These are phyloP conservation scores for Chalciporus pseudorubinellus DNA, from an alignment of 768 basidiomycete genomes.

Conservation along the genomic window DNA sequence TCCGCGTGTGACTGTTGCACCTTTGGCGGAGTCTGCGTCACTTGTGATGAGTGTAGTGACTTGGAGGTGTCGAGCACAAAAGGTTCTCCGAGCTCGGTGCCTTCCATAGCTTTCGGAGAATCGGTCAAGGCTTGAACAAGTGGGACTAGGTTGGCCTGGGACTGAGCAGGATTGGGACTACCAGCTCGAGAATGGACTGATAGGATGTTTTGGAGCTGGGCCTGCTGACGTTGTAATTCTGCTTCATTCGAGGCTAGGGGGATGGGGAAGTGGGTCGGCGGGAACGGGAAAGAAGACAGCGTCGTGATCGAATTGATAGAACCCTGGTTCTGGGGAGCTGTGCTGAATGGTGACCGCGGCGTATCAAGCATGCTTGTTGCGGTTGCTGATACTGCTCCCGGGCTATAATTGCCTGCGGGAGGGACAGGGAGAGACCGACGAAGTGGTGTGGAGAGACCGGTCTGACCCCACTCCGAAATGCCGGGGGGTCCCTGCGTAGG, in stretches of 20 bases:
- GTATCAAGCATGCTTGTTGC: slow-evolving; percentile 14
- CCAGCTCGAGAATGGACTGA: slow-evolving; percentile 12
- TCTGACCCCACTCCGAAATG: slow-evolving; percentile 33
- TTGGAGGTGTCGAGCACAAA: background rate
- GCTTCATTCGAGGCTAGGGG: slow-evolving; percentile 40
- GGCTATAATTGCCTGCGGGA: slow-evolving; percentile 10
- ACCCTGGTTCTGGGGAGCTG: slow-evolving; percentile 22
- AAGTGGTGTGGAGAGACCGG: slow-evolving; percentile 14
- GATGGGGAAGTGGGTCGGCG: slow-evolving; percentile 69
- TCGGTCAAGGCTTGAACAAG: slow-evolving; percentile 13
- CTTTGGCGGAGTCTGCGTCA: slow-evolving; percentile 1
- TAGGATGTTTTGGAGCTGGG: slow-evolving; percentile 22
- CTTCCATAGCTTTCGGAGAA: slow-evolving; percentile 21
- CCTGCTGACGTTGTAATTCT: slow-evolving; percentile 26
- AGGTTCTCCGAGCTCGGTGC: slow-evolving; percentile 5
- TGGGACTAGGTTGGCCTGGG: slow-evolving; percentile 1
- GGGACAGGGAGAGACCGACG: slow-evolving; percentile 24
- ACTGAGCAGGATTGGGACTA: slow-evolving; percentile 13
- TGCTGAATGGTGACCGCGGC: slow-evolving; percentile 25
- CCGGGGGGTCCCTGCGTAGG: background rate
- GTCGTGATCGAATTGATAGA: slow-evolving; percentile 55
- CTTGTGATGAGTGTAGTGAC: slow-evolving; percentile 7
- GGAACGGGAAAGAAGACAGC: slow-evolving; percentile 69
- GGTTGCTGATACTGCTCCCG: slow-evolving; percentile 10
- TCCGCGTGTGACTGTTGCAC: slow-evolving; percentile 6